Base-by-base conservation (phyloP, 108 stramenopile genomes). In the Fragilariopsis cylindrus region DNA sequence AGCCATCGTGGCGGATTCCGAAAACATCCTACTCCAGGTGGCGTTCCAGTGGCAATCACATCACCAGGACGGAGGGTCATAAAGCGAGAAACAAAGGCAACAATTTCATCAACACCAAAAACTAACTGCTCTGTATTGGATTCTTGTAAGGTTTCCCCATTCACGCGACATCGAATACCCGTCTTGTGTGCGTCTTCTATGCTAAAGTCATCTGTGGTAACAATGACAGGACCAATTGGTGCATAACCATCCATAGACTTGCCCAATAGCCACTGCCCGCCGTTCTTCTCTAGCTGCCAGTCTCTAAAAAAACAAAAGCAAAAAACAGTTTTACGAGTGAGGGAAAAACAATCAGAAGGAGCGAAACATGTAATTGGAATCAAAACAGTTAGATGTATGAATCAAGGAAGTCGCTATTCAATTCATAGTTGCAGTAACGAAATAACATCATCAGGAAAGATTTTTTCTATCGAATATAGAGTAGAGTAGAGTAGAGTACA, bases 11-110 rank as follows among this genome's bases (percentile, higher is more conserved):
- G 88, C 7, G 88, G 88, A 53, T 85, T 85, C 11, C 85, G 79
- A 78, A 86, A 86, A 56, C 85, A 86, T 41, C 88, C 88, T 9
- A 89, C 88, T 13, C 88, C 88, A 4, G 85, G 88, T 21, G 88
- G 88, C 39, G 88, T 89, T 13, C 88, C 88, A 16, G 88, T 89
- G 41, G 81, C 81, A 67, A 89, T 85, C 6, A 85, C 69, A 72
- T 89, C 88, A n/a, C 88, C 88, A 2, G 88, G 80, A 50, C 78
- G 52, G 46, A 89, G 72, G 7, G 88, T 89, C 76, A 83, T 76
- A 69, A 89, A 89, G 58, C 82, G 79, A 16, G 88, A 86, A 4
- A 86, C 60, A 57, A 74, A 89, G 1, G 80, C 75, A 4, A 89
- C 52, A 21, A 89, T 73, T 41, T 72, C 48, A 41, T 77, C 82